Conservation (phyloP, 768 basidiomycete species). For the Roridomyces roridus region DNA sequence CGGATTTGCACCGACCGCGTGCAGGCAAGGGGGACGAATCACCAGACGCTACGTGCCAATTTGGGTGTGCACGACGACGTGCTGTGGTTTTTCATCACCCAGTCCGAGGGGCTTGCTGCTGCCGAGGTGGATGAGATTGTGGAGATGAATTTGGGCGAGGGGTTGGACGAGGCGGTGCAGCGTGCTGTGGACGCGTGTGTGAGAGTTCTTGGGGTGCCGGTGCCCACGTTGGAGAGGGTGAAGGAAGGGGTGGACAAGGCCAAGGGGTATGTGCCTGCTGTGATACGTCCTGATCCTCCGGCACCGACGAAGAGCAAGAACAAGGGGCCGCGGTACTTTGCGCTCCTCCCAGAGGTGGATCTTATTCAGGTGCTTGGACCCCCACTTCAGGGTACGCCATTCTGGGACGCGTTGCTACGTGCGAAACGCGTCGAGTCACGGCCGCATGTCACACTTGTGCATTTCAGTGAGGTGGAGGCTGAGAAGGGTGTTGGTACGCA, state of each 20-base stretch:
- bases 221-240: conserved; percentile 62
- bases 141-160: conserved; percentile 67
- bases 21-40: conserved; percentile 75
- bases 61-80: conserved; percentile 44
- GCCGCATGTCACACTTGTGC: conserved; percentile 91
- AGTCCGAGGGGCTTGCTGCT: conserved; percentile 62
- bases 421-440: conserved; percentile 54
- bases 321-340: conserved; percentile 71
- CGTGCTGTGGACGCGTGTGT: conserved; percentile 67
- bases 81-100: conserved; percentile 76
- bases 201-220: conserved; percentile 54
- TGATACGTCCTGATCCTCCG: conserved; percentile 42
- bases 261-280: conserved; percentile 46
- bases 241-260: conserved; percentile 58
- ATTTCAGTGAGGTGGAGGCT: conserved; percentile 51
- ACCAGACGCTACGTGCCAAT: conserved; percentile 73
- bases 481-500: conserved; percentile 8
- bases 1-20: conserved; percentile 84
- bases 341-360: conserved; percentile 75
- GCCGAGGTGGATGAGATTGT: conserved; percentile 72
- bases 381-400: conserved; percentile 45
- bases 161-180: conserved; percentile 58
- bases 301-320: conserved; percentile 35
- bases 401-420: conserved; percentile 57
- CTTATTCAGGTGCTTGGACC: conserved; percentile 52